Conservation (phyloP, 108 stramenopile genomes). For the Pseudonitzschia delicatissima region DNA sequence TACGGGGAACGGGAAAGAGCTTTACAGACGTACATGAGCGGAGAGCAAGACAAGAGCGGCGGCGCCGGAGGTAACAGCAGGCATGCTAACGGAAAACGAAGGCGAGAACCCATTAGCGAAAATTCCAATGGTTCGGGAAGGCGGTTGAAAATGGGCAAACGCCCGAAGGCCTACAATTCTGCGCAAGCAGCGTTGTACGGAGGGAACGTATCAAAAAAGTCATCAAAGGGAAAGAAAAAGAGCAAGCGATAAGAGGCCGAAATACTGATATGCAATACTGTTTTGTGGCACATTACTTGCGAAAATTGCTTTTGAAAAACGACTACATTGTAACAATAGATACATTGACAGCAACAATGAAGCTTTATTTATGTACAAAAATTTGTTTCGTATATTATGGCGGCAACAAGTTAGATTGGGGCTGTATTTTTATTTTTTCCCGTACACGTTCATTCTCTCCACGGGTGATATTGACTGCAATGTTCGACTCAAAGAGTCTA, state of each 20-base stretch:
- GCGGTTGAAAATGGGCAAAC: conserved; percentile 25
- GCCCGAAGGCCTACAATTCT: conserved; percentile 43
- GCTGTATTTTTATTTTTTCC: conserved; percentile 22
- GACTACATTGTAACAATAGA: no score
- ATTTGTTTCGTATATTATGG: no score
- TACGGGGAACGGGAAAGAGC: conserved; percentile 6
- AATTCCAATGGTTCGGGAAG: conserved; percentile 13
- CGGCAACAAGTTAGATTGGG: no score
- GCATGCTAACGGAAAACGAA: conserved; percentile 59
- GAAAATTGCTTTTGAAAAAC: no score
- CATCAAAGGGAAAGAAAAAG: conserved; percentile 26
- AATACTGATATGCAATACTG: no score
- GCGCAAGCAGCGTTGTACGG: conserved; percentile 71
- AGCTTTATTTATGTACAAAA: no score
- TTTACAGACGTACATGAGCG: background rate
- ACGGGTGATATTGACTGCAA: conserved; percentile 35
- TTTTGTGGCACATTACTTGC: no score
- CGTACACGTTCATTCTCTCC: conserved; percentile 55
- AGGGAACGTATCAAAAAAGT: conserved; percentile 10
- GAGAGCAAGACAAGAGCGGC: conserved; percentile 6
- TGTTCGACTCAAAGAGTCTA: conserved; percentile 35
- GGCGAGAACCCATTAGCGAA: conserved; percentile 41
- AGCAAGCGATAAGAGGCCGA: background rate
- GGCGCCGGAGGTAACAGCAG: background rate
- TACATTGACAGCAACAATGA: no score